Evolutionary conservation across 2,329 filamentous ascomycete genomes (phyloP), one percentile per base, ranked within the genome.

Genomic region (Exophiala sideris): DNA sequence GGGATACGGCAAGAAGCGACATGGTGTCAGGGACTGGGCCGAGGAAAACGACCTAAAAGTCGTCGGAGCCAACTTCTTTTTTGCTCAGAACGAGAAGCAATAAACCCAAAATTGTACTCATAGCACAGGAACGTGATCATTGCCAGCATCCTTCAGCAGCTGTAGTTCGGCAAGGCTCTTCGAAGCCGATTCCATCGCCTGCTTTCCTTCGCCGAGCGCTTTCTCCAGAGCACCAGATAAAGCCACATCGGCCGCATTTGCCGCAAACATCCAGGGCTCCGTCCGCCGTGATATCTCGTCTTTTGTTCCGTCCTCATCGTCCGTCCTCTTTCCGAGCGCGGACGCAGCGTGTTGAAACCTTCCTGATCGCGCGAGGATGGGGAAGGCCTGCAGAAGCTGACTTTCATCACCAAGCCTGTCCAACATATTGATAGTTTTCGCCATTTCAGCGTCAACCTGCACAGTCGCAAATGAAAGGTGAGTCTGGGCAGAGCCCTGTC

Each of bases 1-100:
- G 81, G 81, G 80, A 0, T 79, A 74, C 56, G 77, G 73, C 0
- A 68, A 74, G 56, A 63, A 72, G 45, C 68, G 78, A 36, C 70
- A 72, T 42, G 81, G 80, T 5, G 73, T 82, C n/a, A 53, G 63
- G n/a, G 63, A 70, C 32, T 68, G 63, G 63, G 65, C 66, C 6
- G 51, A 54, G 18, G 61, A 66, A 48, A 64, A 68, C 49, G 62
- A 62, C n/a, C 56, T 70, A 36, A 62, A 57, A 24, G 63, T 65
- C 21, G 62, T 67, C 35, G 64, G 64, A 16, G 64, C 63, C 9
- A 66, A 65, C 50, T 67, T 67, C 45, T 67, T 67, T 49, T 65
- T 62, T 48, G 65, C 65, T 35, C 50, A 62, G 40, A 61, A 66
- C 50, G 53, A 63, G 48, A 61, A 62, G 62, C 62, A 65, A 50